These are phyloP conservation scores for Candida broadrunensis DNA, from an alignment of 805 yeast species.

Conservation along the genomic window DNA sequence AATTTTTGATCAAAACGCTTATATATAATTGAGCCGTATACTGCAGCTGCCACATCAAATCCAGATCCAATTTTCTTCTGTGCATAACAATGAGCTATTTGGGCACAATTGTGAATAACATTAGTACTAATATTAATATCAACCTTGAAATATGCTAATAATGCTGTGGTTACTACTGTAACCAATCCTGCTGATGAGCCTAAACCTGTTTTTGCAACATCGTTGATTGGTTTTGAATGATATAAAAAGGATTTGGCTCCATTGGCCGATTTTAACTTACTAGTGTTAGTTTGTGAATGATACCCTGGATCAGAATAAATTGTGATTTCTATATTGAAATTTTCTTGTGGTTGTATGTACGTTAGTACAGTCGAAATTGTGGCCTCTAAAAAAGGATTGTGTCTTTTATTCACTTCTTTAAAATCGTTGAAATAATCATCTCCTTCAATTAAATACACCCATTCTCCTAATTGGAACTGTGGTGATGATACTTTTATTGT, in stretches of 20 bases:
- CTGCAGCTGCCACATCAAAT: conserved; percentile 95
- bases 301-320: conserved; percentile 85
- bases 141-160: conserved; percentile 47
- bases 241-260: conserved; percentile 48
- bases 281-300: conserved; percentile 68
- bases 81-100: conserved; percentile 87
- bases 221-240: conserved; percentile 57
- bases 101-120: conserved; percentile 79
- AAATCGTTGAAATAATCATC: conserved; percentile 11
- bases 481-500: conserved; percentile 60
- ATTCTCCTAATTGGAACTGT: conserved; percentile 68
- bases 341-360: conserved; percentile 41
- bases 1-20: conserved; percentile 65
- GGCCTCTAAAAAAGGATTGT: conserved; percentile 75
- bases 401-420: conserved; percentile 27
- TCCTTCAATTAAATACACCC: conserved; percentile 51
- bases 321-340: conserved; percentile 45
- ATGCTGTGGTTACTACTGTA: conserved; percentile 70
- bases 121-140: conserved; percentile 17
- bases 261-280: conserved; percentile 27
- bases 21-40: conserved; percentile 84
- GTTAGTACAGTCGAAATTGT: conserved; percentile 54
- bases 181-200: conserved; percentile 96
- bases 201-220: conserved; percentile 89
- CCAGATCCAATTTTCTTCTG: conserved; percentile 97